Evolutionary conservation across 164 flowering plant species (phyloP), one percentile per base, ranked within the genome.

Genomic region (Nelumbo lutea): DNA sequence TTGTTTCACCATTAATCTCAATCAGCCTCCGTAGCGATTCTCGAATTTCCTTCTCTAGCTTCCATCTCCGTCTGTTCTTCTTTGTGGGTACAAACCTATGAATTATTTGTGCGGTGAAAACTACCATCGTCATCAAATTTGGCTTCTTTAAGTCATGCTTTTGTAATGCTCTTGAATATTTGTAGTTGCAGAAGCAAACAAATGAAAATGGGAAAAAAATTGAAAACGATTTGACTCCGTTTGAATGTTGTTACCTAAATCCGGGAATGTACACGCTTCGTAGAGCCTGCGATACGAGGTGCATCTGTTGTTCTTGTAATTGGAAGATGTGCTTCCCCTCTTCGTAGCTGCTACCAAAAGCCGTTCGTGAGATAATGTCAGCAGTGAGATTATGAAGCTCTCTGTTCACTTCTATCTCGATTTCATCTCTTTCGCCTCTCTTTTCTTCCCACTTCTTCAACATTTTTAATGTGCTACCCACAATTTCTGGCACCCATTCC

Each of bases 291-390:
- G 81, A 75, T 60, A 80, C 76, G 4, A 86, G 80, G 61, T 60
- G 65, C 70, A 74, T 76, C 66, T 87, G 96, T 43, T 83, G 73
- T 67, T 87, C 90, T 74, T 90, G 98, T 6, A 90, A 68, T 15
- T 76, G 70, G 68, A 93, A 93, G 9, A 93, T 84, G 44, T 73
- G 85, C 67, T 82, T 89, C 10, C 98, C 96, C 61, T 89, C 90
- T 58, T 84, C 85, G 66, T 76, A 87, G 71, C 78, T 87, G 76
- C 96, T 91, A 5, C 96, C 96, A 62, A 93, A 90, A 27, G 92
- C 90, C 6, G 90, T 86, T 72, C 90, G 79, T 0, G 98, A 85
- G 51, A 93, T 84, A 7, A 88, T 62, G 58, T 93, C 92, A 2
- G 88, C 90, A 0, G 90, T 64, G 11, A 87, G 85, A 2, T 69